Evolutionary conservation across 2,329 filamentous ascomycete species (phyloP).

Genomic region (Tolypocladium endophyticum): DNA sequence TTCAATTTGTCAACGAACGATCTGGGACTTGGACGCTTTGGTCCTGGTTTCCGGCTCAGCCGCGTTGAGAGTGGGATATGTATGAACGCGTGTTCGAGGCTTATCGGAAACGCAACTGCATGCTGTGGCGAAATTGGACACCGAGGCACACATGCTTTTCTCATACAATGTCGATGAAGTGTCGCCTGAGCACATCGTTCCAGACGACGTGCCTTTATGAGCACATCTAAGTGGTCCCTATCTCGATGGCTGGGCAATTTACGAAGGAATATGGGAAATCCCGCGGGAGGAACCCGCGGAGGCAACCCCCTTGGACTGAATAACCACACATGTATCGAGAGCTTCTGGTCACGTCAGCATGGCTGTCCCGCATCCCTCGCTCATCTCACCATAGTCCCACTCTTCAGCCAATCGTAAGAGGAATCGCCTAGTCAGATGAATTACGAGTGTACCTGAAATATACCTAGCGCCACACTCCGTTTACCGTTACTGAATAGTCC

Average conservation of each 20-base stretch:
- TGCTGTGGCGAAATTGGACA: neutral
- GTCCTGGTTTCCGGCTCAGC: neutral
- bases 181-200: neutral
- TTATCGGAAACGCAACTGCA: neutral
- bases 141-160: neutral
- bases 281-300: neutral
- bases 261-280: neutral
- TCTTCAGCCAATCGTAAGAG: neutral
- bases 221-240: no score
- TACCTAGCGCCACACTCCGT: neutral
- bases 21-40: neutral
- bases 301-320: neutral
- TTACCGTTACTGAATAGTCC: neutral
- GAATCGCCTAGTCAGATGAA: neutral
- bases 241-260: no score
- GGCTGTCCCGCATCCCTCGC: neutral
- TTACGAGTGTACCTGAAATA: neutral
- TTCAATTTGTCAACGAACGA: neutral
- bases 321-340: neutral
- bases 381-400: neutral
- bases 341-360: neutral
- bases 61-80: neutral
- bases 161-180: neutral
- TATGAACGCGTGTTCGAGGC: neutral
- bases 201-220: no score